Evolutionary conservation across 495 filamentous ascomycete species (phyloP).

Genomic region (Oleoguttula mirabilis): DNA sequence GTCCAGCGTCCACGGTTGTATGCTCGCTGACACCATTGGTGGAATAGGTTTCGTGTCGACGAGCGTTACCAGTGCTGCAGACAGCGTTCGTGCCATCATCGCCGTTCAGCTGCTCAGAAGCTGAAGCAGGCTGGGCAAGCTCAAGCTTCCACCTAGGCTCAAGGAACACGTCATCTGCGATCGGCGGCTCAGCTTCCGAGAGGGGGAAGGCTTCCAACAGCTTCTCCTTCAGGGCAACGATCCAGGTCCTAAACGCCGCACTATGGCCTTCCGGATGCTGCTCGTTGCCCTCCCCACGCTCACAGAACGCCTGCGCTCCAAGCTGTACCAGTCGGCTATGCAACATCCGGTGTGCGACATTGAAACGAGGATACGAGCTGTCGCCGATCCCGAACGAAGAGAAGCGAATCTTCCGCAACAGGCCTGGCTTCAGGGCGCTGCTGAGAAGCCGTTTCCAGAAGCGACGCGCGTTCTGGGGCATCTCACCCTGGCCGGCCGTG

Average conservation of each 20-base stretch:
- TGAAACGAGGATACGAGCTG: slow-evolving; percentile 91
- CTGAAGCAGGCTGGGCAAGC: slow-evolving; percentile 22
- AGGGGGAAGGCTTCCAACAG: slow-evolving; percentile 60
- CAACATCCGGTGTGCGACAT: slow-evolving; percentile 82
- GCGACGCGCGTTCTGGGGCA: slow-evolving; percentile 63
- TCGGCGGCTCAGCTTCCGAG: slow-evolving; percentile 48
- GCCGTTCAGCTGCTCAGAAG: neutral
- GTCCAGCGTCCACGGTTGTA: neutral
- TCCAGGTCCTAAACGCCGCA: slow-evolving; percentile 11
- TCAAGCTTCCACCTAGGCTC: slow-evolving; percentile 69
- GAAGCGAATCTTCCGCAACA: slow-evolving; percentile 55
- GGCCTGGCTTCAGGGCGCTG: slow-evolving; percentile 60
- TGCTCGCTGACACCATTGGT: neutral
- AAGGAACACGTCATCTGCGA: slow-evolving; percentile 63
- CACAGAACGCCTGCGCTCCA: slow-evolving; percentile 65
- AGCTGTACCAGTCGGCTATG: slow-evolving; percentile 76
- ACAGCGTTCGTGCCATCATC: neutral
- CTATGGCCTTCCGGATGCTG: slow-evolving; percentile 78
- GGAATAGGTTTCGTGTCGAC: neutral
- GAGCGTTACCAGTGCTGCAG: too few species aligned
- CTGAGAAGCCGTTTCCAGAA: slow-evolving; percentile 82
- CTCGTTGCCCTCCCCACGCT: slow-evolving; percentile 78
- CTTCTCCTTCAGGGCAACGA: slow-evolving; percentile 22
- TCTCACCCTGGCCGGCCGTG: slow-evolving; percentile 88
- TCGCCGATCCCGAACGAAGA: slow-evolving; percentile 86